These are phyloP conservation scores for Penstemon newberryi DNA, from an alignment of 257 asterid species.

Conservation along the genomic window DNA sequence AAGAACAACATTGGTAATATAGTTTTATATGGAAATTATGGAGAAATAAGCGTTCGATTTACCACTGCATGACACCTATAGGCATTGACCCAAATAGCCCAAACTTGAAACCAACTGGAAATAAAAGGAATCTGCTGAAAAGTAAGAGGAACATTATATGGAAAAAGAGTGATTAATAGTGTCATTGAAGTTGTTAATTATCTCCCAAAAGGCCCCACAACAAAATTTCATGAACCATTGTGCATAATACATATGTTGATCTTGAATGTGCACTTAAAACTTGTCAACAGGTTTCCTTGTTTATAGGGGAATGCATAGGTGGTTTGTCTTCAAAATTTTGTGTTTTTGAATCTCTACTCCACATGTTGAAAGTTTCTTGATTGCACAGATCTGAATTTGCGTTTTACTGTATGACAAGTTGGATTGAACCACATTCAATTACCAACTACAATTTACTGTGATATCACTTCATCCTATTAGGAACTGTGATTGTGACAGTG, in stretches of 20 bases:
- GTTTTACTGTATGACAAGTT: conserved; percentile 15
- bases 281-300: background rate
- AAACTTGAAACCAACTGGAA: background rate
- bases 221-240: background rate
- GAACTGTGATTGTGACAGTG: background rate
- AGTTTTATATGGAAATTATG: no score
- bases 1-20: no score
- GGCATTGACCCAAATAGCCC: background rate
- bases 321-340: background rate
- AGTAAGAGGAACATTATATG: background rate
- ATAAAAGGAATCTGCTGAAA: background rate
- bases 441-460: background rate
- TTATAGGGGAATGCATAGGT: background rate
- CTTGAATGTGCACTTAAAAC: background rate
- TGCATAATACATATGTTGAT: background rate
- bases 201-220: background rate
- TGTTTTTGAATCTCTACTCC: conserved; percentile 1
- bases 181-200: background rate
- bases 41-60: no score
- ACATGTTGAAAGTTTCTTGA: conserved; percentile 3
- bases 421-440: conserved; percentile 1
- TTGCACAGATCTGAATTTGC: conserved; percentile 16
- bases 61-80: no score
- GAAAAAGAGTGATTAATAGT: background rate
- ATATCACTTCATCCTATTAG: conserved; percentile 4